These are phyloP conservation scores for Saprolegnia parasitica DNA, from an alignment of 352 stramenopile genomes.

Conservation along the genomic window DNA sequence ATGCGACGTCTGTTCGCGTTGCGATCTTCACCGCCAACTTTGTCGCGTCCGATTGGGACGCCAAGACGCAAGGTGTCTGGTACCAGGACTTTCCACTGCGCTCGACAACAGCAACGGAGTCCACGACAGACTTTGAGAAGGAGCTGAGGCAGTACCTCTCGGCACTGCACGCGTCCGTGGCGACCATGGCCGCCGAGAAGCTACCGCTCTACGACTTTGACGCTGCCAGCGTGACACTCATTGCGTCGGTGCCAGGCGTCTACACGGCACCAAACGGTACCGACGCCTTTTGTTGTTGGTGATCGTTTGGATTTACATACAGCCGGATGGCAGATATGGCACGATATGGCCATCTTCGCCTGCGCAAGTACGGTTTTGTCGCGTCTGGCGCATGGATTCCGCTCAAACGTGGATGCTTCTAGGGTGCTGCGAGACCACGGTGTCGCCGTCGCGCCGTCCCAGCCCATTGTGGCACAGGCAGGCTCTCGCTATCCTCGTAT, in stretches of 20 bases:
- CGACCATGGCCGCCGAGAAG: constrained; percentile 42
- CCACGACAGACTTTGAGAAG: constrained; percentile 39
- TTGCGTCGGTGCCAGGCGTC: constrained; percentile 64
- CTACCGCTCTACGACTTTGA: constrained; percentile 62
- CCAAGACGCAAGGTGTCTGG: constrained; percentile 82
- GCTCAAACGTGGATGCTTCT: neutral
- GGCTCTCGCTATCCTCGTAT: neutral
- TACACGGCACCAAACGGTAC: constrained; percentile 42
- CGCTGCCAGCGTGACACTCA: constrained; percentile 45
- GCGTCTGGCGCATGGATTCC: too few relatives aligned
- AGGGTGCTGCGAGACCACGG: neutral
- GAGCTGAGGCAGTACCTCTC: constrained; percentile 65
- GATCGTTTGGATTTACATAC: neutral
- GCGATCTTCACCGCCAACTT: constrained; percentile 86
- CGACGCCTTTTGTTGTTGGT: constrained; percentile 29
- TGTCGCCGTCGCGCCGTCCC: neutral
- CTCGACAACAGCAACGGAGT: neutral
- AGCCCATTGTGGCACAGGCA: neutral
- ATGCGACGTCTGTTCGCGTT: constrained; percentile 57
- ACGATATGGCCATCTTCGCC: constrained; percentile 71
- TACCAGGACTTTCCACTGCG: constrained; percentile 76
- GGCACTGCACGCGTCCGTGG: constrained; percentile 41
- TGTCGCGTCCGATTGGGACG: constrained; percentile 68
- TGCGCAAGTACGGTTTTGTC: constrained; percentile 44
- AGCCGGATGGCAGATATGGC: constrained; percentile 53